A percentile compares a stretch with the other conserved stretches of the same genome.
phyloP scores from a whole-genome alignment of 2,329 filamentous ascomycete species.

The Paraphoma sp. region DNA sequence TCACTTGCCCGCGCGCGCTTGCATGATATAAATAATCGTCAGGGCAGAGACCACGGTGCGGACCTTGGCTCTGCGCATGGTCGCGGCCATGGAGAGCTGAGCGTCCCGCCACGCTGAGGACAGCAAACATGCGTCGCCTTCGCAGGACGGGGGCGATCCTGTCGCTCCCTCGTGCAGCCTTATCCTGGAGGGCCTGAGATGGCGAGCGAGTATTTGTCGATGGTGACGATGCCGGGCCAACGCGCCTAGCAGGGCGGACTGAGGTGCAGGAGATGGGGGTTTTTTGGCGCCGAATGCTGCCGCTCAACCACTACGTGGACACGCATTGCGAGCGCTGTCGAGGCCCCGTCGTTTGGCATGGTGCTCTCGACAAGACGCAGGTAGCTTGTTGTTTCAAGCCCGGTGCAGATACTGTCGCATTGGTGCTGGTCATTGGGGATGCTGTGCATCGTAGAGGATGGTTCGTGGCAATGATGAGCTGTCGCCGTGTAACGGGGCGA shows the following conservation, averaged over 20 bases:
- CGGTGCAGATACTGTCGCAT: conserved; percentile 32
- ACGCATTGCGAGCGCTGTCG: conserved; percentile 21
- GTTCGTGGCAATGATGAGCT: conserved; percentile 31
- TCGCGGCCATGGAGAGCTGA: conserved; percentile 37
- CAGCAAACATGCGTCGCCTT: conserved; percentile 33
- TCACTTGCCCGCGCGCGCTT: conserved; percentile 9
- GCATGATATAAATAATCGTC: conserved; percentile 30
- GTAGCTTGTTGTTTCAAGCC: conserved; percentile 25
- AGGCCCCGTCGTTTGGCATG: conserved; percentile 20
- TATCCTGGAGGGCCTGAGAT: conserved; percentile 32
- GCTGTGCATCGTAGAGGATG: conserved; percentile 32
- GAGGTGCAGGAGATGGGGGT: conserved; percentile 22
- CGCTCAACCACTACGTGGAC: conserved; percentile 36
- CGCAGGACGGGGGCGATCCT: conserved; percentile 26
- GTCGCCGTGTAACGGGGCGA: conserved; percentile 17
- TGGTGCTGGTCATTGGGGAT: conserved; percentile 33
- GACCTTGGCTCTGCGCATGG: conserved; percentile 33
- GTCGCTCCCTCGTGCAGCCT: conserved; percentile 30
- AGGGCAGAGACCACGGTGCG: conserved; percentile 18
- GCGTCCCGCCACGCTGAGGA: conserved; percentile 32
- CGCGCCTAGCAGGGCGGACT: conserved; percentile 32
- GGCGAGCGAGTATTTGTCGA: conserved; percentile 37
- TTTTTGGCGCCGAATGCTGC: conserved; percentile 23
- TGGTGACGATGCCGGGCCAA: conserved; percentile 25
- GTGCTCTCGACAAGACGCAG: conserved; percentile 23